Evolutionary conservation across 1,139 yeast species (phyloP).

Genomic region (Candida sanyaensis): DNA sequence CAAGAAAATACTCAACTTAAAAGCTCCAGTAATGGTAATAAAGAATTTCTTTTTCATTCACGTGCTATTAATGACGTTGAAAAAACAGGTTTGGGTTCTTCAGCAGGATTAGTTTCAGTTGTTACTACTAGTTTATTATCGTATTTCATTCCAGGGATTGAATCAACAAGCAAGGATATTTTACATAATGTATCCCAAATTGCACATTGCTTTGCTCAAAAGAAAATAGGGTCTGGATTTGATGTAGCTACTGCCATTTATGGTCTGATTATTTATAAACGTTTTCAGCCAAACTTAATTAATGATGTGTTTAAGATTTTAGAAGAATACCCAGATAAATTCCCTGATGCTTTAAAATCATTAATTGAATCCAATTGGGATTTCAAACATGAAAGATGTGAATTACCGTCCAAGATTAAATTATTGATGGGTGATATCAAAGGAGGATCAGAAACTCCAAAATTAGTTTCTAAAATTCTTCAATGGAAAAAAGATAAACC

Average conservation of each 20-base stretch:
- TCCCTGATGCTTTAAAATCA: conserved; percentile 23
- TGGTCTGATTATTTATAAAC: conserved; percentile 80
- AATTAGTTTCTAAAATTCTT: conserved; percentile 74
- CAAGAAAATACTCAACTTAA: conserved; percentile 48
- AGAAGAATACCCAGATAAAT: conserved; percentile 10
- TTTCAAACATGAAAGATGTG: conserved; percentile 51
- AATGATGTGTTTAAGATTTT: conserved; percentile 32
- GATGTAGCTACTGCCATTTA: conserved; percentile 95
- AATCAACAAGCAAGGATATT: conserved; percentile 24
- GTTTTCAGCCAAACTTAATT: conserved; percentile 65
- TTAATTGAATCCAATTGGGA: conserved; percentile 62
- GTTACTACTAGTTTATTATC: conserved; percentile 70
- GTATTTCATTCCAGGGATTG: conserved; percentile 30
- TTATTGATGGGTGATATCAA: conserved; percentile 90
- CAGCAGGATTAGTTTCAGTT: conserved; percentile 90
- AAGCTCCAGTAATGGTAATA: conserved; percentile 32
- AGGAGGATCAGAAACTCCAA: conserved; percentile 94
- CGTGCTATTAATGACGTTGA: conserved; percentile 69
- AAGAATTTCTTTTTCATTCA: conserved; percentile 60
- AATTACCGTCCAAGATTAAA: conserved; percentile 66
- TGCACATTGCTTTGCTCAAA: conserved; percentile 92
- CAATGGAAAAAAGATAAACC: conserved; percentile 65
- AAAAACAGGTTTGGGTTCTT: conserved; percentile 94
- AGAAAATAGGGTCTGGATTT: conserved; percentile 94
- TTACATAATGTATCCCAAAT: conserved; percentile 86